Base-by-base conservation (phyloP, 225 moss, liverwort and hornwort genomes). In the Sphagnum tenellum region DNA sequence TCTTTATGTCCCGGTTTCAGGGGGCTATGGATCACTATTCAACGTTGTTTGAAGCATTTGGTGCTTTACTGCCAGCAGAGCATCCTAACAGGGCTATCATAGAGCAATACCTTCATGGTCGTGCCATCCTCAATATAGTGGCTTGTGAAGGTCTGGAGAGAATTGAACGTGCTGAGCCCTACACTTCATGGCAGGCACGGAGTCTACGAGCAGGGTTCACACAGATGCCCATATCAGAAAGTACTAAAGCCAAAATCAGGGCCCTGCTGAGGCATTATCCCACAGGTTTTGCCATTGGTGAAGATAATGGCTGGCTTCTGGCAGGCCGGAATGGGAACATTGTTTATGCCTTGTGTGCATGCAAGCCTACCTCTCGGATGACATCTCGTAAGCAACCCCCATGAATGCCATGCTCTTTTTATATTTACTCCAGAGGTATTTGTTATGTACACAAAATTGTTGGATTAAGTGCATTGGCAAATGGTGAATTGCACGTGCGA, bases 81-180 rank as follows among this genome's bases (percentile, higher is more conserved):
- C 45, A 73, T n/a, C 73, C 80, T 0, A 55, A 70, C 46, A 73
- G 94, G 54, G 76, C 64, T 44, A 10, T 84, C 29, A 72, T 83
- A 4, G 91, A 95, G 74, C 85, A 77, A 13, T 88, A 91, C 60
- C 63, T 88, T 7, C 47, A 84, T 12, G 91, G 94, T 45, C 74
- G 91, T 54, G 89, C 84, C 66, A 91, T 95, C 57, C 54, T 95
- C n/a, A 95, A 92, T 55, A 66, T 92, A 4, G 76, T 95, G n/a
- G 94, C 91, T 0, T 95, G 94, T 51, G 94, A 95, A 71, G 94
- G 91, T 0, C 64, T 84, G 8, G 89, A 95, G 72, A 78, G 94
- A 69, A 80, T 91, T 71, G 94, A 95, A 67, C 85, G 94, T 45
- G 63, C 82, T 0, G 91, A 91, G 60, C 77, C 78, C 0, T 89